A percentile compares a stretch with the other conserved stretches of the same genome.
These are phyloP conservation scores for Haplosporangium sp. DNA, from an alignment of 371 early-diverging fungal species.

Conservation along the genomic window DNA sequence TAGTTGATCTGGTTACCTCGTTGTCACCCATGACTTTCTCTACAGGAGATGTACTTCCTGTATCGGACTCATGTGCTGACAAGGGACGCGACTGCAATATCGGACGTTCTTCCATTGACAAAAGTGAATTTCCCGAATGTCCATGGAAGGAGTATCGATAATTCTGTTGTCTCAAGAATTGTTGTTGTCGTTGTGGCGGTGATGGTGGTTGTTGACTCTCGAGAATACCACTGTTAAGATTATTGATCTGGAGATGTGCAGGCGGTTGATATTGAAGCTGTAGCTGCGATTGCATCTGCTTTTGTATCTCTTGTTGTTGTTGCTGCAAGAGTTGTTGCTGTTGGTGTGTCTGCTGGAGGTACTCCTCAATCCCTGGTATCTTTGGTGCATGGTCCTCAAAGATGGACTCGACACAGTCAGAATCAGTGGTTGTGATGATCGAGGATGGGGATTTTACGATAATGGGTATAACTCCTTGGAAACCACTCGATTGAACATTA, in stretches of 20 bases:
- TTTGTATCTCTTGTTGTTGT: slow-evolving; percentile 27
- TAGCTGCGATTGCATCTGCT: slow-evolving; percentile 23
- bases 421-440: slow-evolving; percentile 32
- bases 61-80: slow-evolving; percentile 17
- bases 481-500: slow-evolving; percentile 11
- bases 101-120: slow-evolving; percentile 7
- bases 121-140: slow-evolving; percentile 12
- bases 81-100: slow-evolving; percentile 8
- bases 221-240: not conserved
- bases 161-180: slow-evolving; percentile 8
- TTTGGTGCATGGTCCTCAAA: slow-evolving; percentile 22
- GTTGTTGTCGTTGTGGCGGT: not conserved
- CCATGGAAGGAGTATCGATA: slow-evolving; percentile 44
- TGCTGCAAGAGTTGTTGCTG: slow-evolving; percentile 36
- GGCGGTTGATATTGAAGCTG: slow-evolving; percentile 46
- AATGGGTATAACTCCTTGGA: slow-evolving; percentile 42
- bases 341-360: slow-evolving; percentile 42
- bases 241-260: slow-evolving; percentile 21
- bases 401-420: slow-evolving; percentile 35
- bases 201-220: slow-evolving; percentile 13
- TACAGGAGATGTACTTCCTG: slow-evolving; percentile 7
- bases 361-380: slow-evolving; percentile 40
- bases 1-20: slow-evolving; percentile 34
- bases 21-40: slow-evolving; percentile 21
- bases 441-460: slow-evolving; percentile 49